Evolutionary conservation across 306 rosid species (phyloP), one percentile per base, ranked within the genome.

Genomic region (Quillaja saponaria): DNA sequence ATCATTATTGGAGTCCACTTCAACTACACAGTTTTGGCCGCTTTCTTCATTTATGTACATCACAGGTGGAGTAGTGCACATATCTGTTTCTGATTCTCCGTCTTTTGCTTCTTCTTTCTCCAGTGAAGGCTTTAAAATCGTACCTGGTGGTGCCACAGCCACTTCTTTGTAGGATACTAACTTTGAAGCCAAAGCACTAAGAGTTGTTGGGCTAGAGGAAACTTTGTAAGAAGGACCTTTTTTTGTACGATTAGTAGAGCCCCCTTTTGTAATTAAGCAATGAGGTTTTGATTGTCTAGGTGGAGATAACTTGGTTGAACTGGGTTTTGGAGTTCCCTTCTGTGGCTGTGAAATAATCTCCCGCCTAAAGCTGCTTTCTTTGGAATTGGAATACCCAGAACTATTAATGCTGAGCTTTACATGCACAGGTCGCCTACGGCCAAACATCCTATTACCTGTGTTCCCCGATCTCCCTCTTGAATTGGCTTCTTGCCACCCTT

Each of bases 401-500:
- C 47, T 68, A 3, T 64, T 76, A 38, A 81, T 59, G 8, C 54
- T 80, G 53, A 89, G 84, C 76, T 82, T 89, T 35, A 82, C 52
- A 34, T 80, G 82, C 64, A 37, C 82, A 28, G 85, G 90, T 60
- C 59, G 80, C 57, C 76, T 84, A 68, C 78, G 67, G 45, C 83
- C 74, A 61, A 67, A 68, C 73, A 82, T 92, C 62, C 85, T 79
- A 28, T 76, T 78, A 33, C 81, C 40, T 25, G 75, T 67, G 59
- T 78, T 87, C 53, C 78, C 83, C 11, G 87, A 84, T 28, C 94
- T 63, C 48, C 90, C 95, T 70, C 86, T 92, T 45, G 96, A 60
- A 76, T 40, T 75, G 66, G 98, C 96, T 80, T 92, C 98, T 81
- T 92, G 96, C 98, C 98, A 92, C 47, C 95, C 95, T 67, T 84